Evolutionary conservation across 148 eudicot species (phyloP).

Genomic region (Talinum fruticosum): DNA sequence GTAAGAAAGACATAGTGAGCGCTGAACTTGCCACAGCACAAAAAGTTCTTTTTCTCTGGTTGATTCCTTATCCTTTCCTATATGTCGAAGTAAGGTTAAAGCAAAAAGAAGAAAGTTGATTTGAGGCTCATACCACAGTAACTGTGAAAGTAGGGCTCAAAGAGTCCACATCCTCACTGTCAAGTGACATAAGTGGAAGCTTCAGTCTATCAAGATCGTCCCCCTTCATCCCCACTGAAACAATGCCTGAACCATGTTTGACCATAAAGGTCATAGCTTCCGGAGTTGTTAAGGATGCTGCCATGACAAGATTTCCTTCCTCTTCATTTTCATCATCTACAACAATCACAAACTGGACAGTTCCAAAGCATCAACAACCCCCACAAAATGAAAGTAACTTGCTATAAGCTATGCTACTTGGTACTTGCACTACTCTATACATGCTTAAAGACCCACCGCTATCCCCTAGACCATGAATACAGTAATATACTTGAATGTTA

Average conservation of each 20-base stretch:
- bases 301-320: conserved; percentile 87
- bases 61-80: neutral
- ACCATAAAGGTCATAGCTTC: conserved; percentile 65
- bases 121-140: conserved; percentile 66
- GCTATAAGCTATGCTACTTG: too few relatives aligned
- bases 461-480: too few relatives aligned
- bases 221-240: conserved; percentile 80
- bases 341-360: conserved; percentile 77
- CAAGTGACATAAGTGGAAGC: conserved; percentile 82
- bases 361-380: conserved; percentile 14
- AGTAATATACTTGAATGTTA: too few relatives aligned
- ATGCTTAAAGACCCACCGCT: too few relatives aligned
- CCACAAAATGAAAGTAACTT: neutral
- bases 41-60: too few relatives aligned
- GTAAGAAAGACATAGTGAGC: too few relatives aligned
- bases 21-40: too few relatives aligned
- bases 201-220: conserved; percentile 74
- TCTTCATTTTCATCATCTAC: conserved; percentile 73
- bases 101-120: neutral
- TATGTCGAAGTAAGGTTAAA: neutral
- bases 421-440: too few relatives aligned
- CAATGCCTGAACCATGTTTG: conserved; percentile 84
- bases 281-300: conserved; percentile 54
- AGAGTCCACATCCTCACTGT: conserved; percentile 51
- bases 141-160: conserved; percentile 79